phyloP scores from a whole-genome alignment of 306 rosid genomes.

The Corylus heterophylla region DNA sequence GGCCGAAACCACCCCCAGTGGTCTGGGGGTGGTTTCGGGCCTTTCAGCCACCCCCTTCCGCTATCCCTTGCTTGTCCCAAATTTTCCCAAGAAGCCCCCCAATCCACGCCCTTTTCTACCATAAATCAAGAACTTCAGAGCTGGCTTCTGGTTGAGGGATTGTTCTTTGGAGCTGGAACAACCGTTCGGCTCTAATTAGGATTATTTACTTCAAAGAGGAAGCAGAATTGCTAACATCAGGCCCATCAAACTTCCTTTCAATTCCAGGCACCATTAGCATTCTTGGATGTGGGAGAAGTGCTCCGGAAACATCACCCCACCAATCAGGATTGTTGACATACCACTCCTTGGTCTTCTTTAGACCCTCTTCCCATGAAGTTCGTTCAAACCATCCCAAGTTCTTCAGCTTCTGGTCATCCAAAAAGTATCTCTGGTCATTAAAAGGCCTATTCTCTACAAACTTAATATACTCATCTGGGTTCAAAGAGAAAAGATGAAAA shows the following conservation, averaged over 20 bases:
- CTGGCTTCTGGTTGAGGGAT: conserved; percentile 29
- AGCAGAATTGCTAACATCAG: conserved; percentile 10
- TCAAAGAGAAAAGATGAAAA: conserved; percentile 44
- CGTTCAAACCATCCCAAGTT: conserved; percentile 53
- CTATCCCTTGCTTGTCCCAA: conserved; percentile 48
- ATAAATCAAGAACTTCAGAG: conserved; percentile 51
- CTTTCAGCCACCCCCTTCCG: conserved; percentile 34
- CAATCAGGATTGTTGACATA: conserved; percentile 51
- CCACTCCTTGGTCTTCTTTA: conserved; percentile 58
- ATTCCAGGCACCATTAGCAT: conserved; percentile 58
- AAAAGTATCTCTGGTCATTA: conserved; percentile 60
- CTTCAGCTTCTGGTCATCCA: conserved; percentile 57
- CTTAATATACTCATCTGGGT: conserved; percentile 40
- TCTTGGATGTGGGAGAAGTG: conserved; percentile 62
- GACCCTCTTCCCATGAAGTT: conserved; percentile 58
- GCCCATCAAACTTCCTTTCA: conserved; percentile 36
- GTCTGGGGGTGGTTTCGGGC: too few relatives aligned
- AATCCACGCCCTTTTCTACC: conserved; percentile 54
- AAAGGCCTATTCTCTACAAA: conserved; percentile 58
- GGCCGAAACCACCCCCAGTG: too few relatives aligned
- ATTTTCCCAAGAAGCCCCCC: conserved; percentile 54
- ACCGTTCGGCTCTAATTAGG: conserved; percentile 24
- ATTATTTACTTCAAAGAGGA: conserved; percentile 6
- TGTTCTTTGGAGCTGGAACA: conserved; percentile 28
- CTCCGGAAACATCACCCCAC: conserved; percentile 75